phyloP scores from a whole-genome alignment of 257 asterid species.

The Fraxinus excelsior region DNA sequence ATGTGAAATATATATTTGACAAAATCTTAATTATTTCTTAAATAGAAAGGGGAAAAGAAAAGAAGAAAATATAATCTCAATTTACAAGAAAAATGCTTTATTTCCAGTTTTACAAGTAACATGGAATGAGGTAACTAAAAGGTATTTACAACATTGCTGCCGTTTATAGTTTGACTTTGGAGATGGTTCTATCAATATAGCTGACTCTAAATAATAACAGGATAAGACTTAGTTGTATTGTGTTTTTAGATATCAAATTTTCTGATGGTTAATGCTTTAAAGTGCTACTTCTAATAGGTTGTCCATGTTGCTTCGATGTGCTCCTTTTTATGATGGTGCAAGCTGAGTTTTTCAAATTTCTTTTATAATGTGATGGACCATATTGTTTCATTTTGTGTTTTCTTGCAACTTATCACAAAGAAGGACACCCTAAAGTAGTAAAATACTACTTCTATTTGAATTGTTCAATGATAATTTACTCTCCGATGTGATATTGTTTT shows the following conservation, averaged over 20 bases:
- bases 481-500: background rate
- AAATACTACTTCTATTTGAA: background rate
- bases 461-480: background rate
- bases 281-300: constrained; percentile 55
- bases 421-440: background rate
- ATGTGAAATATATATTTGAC: background rate
- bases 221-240: background rate
- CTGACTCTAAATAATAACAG: background rate
- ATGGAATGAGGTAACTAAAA: background rate
- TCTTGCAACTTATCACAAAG: background rate
- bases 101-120: background rate
- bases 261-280: constrained; percentile 26
- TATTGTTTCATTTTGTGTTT: too few species aligned
- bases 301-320: constrained; percentile 92
- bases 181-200: background rate
- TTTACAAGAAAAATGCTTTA: background rate
- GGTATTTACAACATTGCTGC: background rate
- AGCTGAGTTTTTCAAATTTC: background rate
- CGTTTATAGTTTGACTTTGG: background rate
- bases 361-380: too few species aligned
- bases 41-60: background rate
- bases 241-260: constrained; percentile 16
- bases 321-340: background rate
- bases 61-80: background rate
- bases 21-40: background rate